Evolutionary conservation across 2,329 filamentous ascomycete genomes (phyloP), one percentile per base, ranked within the genome.

Genomic region (Clarireedia homoeocarpa): DNA sequence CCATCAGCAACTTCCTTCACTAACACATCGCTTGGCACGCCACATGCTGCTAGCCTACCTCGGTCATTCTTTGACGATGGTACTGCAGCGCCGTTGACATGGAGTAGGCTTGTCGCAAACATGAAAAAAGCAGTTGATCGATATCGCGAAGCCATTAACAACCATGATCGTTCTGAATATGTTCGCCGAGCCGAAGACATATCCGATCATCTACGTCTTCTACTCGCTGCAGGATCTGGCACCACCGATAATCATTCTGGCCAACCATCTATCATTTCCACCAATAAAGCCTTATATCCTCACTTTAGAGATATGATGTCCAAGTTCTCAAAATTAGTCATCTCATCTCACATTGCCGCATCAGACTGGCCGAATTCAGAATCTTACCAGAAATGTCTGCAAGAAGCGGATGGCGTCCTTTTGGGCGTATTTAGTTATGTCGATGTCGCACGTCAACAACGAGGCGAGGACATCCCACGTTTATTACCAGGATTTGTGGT

Each of bases 251-350:
- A 99, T 68, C 94, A 99, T 71, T 97, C 94, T 20, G 94, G 94
- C 44, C 95, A 97, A 64, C 94, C 94, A 4, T 97, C 94, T n/a
- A 96, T 99, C 66, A 99, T 99, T 58, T 96, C 91, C 6, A 95
- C 90, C 5, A 99, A 99, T 76, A 97, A 97, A 71, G 89, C 91
- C 0, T 77, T 99, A 15, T 97, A 97, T 68, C 94, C 94, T 24
- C 91, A 97, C 72, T 99, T 99, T 73, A 81, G 94, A 53, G 94
- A 97, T 69, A 97, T 97, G 85, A 99, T 99, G 94, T 97, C 94
- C 46, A 91, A 95, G 66, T 99, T 99, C 71, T 97, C 94, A n/a
- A 99, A 99, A 71, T 79, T 99, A 9, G 94, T 99, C 46, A 85
- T 99, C 49, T 99, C 94, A 2, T 97, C 94, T 14, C 94, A 99